Conservation (phyloP, 176 grass and related monocot genomes). For the Lolium rigidum region DNA sequence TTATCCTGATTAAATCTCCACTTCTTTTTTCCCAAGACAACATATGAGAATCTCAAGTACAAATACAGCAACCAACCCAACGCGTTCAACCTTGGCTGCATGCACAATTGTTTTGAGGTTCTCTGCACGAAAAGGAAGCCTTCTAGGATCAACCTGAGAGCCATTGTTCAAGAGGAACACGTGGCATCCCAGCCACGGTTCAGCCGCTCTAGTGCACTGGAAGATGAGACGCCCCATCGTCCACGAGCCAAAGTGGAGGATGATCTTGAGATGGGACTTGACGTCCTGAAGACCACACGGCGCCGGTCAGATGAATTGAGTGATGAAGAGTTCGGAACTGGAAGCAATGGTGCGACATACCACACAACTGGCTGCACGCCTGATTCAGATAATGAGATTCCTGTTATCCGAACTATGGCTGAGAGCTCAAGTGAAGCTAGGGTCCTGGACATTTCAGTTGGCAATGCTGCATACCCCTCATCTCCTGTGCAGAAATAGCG, state of each 20-base stretch:
- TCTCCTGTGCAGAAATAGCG: constrained; percentile 33
- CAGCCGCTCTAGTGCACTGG: constrained; percentile 25
- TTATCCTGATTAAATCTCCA: constrained; percentile 3
- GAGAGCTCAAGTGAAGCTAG: neutral
- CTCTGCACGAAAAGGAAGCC: constrained; percentile 65
- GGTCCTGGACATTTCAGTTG: constrained; percentile 14
- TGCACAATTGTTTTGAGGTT: constrained; percentile 58
- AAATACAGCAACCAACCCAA: constrained; percentile 55
- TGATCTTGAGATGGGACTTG: constrained; percentile 73
- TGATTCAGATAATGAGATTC: constrained; percentile 51
- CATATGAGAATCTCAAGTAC: constrained; percentile 72
- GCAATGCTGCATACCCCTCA: constrained; percentile 38
- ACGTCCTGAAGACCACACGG: constrained; percentile 57
- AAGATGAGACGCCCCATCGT: constrained; percentile 47
- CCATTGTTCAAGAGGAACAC: constrained; percentile 60
- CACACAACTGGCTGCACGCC: neutral
- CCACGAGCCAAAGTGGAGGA: constrained; percentile 71
- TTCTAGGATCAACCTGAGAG: constrained; percentile 66
- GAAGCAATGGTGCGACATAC: constrained; percentile 47
- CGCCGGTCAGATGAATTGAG: constrained; percentile 36
- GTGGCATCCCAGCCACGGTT: constrained; percentile 32
- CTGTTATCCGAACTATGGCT: constrained; percentile 33
- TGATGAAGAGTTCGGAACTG: constrained; percentile 47
- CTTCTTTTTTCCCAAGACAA: constrained; percentile 62
- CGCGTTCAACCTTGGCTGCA: constrained; percentile 49